Conservation (phyloP, 2,329 filamentous ascomycete genomes). For the Cadophora luteo-olivacea region DNA sequence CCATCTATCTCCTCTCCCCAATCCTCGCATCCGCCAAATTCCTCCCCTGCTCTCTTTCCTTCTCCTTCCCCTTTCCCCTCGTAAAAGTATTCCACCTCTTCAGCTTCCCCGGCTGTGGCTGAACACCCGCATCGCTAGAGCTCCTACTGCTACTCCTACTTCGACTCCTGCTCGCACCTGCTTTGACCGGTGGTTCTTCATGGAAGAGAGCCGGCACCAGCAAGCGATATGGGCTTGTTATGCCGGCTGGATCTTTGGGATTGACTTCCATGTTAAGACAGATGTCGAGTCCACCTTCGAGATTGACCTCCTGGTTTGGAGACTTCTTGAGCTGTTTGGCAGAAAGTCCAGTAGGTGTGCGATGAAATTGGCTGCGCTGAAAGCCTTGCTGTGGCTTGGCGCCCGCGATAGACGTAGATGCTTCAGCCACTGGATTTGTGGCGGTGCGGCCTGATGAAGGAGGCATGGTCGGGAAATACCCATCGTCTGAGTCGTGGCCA, state of each 20-base stretch:
- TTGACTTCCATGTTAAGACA: slow-evolving; percentile 90
- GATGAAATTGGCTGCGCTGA: slow-evolving; percentile 57
- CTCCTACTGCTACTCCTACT: slow-evolving; percentile 16
- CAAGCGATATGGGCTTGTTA: slow-evolving; percentile 85
- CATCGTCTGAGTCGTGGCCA: slow-evolving; percentile 55
- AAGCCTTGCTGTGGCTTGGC: slow-evolving; percentile 29
- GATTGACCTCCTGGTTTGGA: slow-evolving; percentile 68
- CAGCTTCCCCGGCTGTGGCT: neutral
- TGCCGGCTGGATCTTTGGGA: slow-evolving; percentile 82
- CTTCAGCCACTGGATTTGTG: slow-evolving; percentile 30
- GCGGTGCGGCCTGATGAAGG: slow-evolving; percentile 27
- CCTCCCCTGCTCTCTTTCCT: neutral
- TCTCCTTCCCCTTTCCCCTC: slow-evolving; percentile 23
- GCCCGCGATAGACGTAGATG: slow-evolving; percentile 38
- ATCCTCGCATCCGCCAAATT: neutral
- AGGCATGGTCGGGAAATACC: slow-evolving; percentile 53
- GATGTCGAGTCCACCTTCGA: slow-evolving; percentile 86
- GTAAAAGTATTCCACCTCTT: slow-evolving; percentile 32
- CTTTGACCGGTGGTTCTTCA: slow-evolving; percentile 32
- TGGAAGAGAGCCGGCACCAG: slow-evolving; percentile 81
- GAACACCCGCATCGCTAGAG: neutral
- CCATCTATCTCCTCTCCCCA: neutral
- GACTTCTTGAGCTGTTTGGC: slow-evolving; percentile 64
- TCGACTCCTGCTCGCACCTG: slow-evolving; percentile 23
- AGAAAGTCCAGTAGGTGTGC: slow-evolving; percentile 73